Percentiles rank a stretch among this genome's conserved stretches.
Evolutionary conservation across 139 green algal genomes (phyloP).

Genomic region (Astrephomene gubernaculifera): DNA sequence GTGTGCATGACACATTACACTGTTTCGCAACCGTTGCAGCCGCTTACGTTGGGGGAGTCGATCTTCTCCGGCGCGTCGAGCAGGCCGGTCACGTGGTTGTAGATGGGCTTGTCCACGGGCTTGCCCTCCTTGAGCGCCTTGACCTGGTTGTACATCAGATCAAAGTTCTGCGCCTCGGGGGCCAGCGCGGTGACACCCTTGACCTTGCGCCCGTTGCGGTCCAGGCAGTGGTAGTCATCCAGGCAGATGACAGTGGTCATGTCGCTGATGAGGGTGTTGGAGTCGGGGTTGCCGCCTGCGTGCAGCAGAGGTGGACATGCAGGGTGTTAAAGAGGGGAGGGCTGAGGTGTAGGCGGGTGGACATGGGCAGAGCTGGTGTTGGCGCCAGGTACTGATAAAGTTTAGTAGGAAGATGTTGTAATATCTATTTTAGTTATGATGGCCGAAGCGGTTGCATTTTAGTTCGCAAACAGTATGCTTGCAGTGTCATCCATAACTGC

Average conservation of each 20-base stretch:
- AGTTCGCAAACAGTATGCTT: no score
- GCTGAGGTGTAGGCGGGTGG: no score
- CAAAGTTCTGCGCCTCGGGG: slow-evolving; percentile 97
- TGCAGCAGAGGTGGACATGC: no score
- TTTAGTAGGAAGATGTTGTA: no score
- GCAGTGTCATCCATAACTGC: no score
- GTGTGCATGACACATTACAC: no score
- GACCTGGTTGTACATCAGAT: slow-evolving; percentile 98
- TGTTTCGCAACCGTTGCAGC: no score
- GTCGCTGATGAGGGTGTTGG: slow-evolving; percentile 98
- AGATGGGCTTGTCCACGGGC: slow-evolving; percentile 98
- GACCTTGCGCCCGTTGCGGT: slow-evolving; percentile 94
- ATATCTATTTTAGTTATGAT: no score
- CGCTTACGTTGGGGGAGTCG: slow-evolving; percentile 83
- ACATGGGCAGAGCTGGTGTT: no score
- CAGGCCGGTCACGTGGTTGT: slow-evolving; percentile 99
- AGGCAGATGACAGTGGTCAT: slow-evolving; percentile 99
- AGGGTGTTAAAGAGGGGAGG: no score
- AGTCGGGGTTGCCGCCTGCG: slow-evolving; percentile 97
- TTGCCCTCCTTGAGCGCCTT: slow-evolving; percentile 98
- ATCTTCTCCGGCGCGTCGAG: slow-evolving; percentile 97
- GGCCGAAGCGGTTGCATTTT: no score
- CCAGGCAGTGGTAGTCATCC: slow-evolving; percentile 98
- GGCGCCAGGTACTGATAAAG: no score
- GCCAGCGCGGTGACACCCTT: slow-evolving; percentile 94